Conservation (phyloP, 2,329 filamentous ascomycete genomes). For the Alternaria brassicae region DNA sequence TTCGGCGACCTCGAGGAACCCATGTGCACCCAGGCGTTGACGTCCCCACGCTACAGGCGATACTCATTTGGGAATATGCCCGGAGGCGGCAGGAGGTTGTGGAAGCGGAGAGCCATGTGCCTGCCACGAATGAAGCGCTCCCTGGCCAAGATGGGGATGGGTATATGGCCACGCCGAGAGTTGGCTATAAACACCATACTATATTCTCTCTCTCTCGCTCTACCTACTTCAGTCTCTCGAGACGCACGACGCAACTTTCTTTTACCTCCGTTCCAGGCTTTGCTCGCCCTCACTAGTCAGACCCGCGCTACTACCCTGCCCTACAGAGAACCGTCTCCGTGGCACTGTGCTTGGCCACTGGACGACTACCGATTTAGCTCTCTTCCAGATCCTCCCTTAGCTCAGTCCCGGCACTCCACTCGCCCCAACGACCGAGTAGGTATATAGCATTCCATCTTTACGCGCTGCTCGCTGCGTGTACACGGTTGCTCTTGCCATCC, state of each 20-base stretch:
- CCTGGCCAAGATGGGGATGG: background rate
- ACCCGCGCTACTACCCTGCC: background rate
- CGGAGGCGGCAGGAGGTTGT: constrained; percentile 2
- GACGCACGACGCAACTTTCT: background rate
- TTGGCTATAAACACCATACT: background rate
- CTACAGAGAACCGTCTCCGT: background rate
- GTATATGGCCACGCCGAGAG: background rate
- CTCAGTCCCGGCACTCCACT: background rate
- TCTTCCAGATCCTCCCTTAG: background rate
- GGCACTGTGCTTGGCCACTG: background rate
- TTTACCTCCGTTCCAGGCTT: background rate
- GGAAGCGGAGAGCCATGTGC: constrained; percentile 12
- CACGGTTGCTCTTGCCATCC: constrained; percentile 10
- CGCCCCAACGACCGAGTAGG: background rate
- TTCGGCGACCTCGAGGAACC: constrained; percentile 29
- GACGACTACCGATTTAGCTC: constrained; percentile 1
- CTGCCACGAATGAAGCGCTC: constrained; percentile 7
- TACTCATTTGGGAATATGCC: constrained; percentile 16
- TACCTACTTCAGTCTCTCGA: background rate
- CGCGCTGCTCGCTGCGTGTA: constrained; percentile 5
- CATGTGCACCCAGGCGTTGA: constrained; percentile 25
- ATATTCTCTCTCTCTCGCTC: too few species aligned
- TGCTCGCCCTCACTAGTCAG: background rate
- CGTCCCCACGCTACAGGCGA: constrained; percentile 17
- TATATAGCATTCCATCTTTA: constrained; percentile 10